phyloP scores from a whole-genome alignment of 768 basidiomycete genomes.

The Podaxis sp. region DNA sequence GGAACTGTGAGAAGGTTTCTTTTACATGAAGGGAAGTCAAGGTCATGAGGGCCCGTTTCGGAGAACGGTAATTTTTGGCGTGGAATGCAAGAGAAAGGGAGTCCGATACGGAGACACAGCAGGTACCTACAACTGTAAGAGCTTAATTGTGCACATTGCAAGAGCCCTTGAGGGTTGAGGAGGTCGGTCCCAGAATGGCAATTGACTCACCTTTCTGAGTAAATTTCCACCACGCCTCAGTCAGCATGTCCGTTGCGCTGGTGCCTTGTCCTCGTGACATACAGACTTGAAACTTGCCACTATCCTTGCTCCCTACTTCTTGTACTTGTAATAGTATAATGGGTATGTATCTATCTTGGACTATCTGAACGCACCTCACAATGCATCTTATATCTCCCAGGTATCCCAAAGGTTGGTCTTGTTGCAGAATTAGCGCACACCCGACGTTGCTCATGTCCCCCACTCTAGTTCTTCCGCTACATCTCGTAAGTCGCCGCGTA shows the following conservation, averaged over 20 bases:
- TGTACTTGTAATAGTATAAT: constrained; percentile 13
- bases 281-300: constrained; percentile 13
- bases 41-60: constrained; percentile 5
- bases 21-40: constrained; percentile 2
- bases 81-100: background rate
- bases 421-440: background rate
- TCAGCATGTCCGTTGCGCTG: background rate
- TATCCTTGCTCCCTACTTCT: constrained; percentile 8
- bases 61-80: background rate
- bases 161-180: background rate
- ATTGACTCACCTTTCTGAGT: background rate
- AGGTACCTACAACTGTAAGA: background rate
- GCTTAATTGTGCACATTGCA: background rate
- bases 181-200: background rate
- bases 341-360: constrained; percentile 4
- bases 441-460: background rate
- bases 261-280: constrained; percentile 9
- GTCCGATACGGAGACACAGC: constrained; percentile 7
- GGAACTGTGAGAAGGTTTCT: background rate
- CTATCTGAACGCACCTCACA: background rate
- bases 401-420: constrained; percentile 63
- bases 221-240: background rate
- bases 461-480: constrained; percentile 87
- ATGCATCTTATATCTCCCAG: constrained; percentile 25
- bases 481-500: constrained; percentile 70